Percentiles rank a stretch among this genome's conserved stretches.
These are phyloP conservation scores for Trametopsis cervina DNA, from an alignment of 768 basidiomycete species.

Conservation along the genomic window DNA sequence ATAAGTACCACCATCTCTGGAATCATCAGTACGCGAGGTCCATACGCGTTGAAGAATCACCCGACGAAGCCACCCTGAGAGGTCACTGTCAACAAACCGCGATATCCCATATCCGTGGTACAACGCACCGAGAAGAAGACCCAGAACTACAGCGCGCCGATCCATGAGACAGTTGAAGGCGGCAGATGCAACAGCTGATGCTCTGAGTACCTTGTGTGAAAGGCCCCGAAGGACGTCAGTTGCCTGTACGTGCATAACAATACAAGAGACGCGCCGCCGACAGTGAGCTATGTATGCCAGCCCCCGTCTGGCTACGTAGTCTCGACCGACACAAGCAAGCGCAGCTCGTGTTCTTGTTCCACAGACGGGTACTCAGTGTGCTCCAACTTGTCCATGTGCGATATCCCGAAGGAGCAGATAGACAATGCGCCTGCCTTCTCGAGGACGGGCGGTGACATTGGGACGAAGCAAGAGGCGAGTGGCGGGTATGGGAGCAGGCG, in stretches of 20 bases:
- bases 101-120: background rate
- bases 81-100: background rate
- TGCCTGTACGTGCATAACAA: constrained; percentile 68
- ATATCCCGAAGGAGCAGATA: background rate
- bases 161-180: constrained; percentile 27
- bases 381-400: background rate
- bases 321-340: background rate
- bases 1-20: constrained; percentile 42
- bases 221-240: constrained; percentile 67
- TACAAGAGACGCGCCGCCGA: constrained; percentile 58
- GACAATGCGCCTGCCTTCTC: background rate
- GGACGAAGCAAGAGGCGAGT: background rate
- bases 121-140: constrained; percentile 54
- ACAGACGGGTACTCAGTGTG: background rate
- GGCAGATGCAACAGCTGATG: constrained; percentile 50
- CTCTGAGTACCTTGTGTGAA: constrained; percentile 56
- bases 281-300: constrained; percentile 35
- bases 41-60: constrained; percentile 50
- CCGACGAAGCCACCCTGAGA: constrained; percentile 57
- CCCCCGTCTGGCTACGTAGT: constrained; percentile 25
- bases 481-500: background rate
- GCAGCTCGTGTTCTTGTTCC: background rate
- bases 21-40: constrained; percentile 47
- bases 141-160: constrained; percentile 64
- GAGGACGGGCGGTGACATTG: background rate